These are phyloP conservation scores for Sporothrix sp. DNA, from an alignment of 2,329 filamentous ascomycete genomes.

Conservation along the genomic window DNA sequence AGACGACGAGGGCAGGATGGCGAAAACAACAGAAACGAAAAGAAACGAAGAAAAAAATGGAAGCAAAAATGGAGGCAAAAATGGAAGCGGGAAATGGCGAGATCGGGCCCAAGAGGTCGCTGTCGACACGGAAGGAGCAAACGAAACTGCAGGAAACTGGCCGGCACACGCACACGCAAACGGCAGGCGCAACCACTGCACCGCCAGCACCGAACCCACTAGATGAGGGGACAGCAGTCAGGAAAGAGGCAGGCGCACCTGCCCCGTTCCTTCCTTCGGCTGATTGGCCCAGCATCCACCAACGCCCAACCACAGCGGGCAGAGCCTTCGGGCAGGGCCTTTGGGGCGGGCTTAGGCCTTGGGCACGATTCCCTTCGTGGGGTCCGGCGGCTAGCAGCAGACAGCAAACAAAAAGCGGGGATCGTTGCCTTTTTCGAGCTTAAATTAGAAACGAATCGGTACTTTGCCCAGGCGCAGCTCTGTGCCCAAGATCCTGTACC, in stretches of 20 bases:
- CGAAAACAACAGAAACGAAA: too few species aligned
- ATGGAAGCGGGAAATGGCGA: neutral
- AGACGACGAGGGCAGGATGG: neutral
- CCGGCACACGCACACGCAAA: conserved; percentile 3
- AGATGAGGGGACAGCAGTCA: neutral
- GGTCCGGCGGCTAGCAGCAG: conserved; percentile 4
- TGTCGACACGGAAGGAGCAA: neutral
- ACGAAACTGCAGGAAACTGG: neutral
- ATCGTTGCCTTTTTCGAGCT: conserved; percentile 3
- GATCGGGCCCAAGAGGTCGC: neutral
- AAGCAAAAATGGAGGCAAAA: too few species aligned
- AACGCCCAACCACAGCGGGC: conserved; percentile 8
- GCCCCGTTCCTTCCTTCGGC: neutral
- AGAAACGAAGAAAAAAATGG: too few species aligned
- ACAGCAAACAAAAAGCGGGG: conserved; percentile 2
- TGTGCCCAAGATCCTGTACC: neutral
- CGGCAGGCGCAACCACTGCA: neutral
- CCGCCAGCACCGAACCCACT: neutral
- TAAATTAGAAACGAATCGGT: conserved; percentile 2
- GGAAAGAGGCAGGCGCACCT: neutral
- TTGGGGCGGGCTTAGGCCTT: neutral
- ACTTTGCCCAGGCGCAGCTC: neutral
- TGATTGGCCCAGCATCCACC: conserved; percentile 1
- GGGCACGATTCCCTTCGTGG: conserved; percentile 3
- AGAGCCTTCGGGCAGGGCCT: neutral